Conservation (phyloP, 2,329 filamentous ascomycete species). For the Plectosphaerella sp. region DNA sequence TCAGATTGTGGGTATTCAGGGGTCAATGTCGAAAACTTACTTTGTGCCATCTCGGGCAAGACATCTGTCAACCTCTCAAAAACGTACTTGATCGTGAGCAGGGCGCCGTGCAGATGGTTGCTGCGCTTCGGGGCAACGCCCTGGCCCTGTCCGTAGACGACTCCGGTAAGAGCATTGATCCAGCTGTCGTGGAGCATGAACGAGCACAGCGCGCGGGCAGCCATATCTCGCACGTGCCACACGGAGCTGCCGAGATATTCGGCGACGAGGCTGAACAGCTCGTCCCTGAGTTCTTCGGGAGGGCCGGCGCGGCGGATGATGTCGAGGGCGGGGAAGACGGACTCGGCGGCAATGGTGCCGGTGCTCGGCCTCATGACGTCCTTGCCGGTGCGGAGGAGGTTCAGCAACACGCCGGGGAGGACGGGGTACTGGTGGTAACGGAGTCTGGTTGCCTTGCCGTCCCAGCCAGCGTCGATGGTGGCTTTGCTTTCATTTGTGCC, state of each 20-base stretch:
- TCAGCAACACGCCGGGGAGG: conserved; percentile 59
- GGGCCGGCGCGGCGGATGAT: conserved; percentile 70
- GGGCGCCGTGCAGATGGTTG: conserved; percentile 55
- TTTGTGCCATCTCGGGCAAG: conserved; percentile 27
- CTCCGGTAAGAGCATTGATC: conserved; percentile 29
- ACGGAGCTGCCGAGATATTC: conserved; percentile 63
- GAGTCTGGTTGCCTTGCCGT: conserved; percentile 59
- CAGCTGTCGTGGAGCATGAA: conserved; percentile 51
- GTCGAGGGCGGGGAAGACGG: conserved; percentile 79
- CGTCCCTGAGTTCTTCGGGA: conserved; percentile 48
- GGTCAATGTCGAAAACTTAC: conserved; percentile 25
- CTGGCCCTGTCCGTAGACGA: conserved; percentile 12
- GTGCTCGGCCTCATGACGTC: conserved; percentile 34
- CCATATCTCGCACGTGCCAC: conserved; percentile 80
- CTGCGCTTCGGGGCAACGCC: conserved; percentile 21
- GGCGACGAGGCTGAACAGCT: conserved; percentile 54
- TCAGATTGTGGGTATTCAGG: not conserved
- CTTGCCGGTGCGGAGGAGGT: conserved; percentile 53
- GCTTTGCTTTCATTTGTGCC: conserved; percentile 70
- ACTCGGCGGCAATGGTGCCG: conserved; percentile 50
- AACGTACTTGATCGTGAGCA: conserved; percentile 52
- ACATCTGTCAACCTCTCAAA: conserved; percentile 49
- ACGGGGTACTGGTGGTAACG: conserved; percentile 66
- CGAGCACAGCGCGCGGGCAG: conserved; percentile 66
- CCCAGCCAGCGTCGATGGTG: conserved; percentile 57